Conservation (phyloP, 495 filamentous ascomycete species). For the Coniosporium apollinis region DNA sequence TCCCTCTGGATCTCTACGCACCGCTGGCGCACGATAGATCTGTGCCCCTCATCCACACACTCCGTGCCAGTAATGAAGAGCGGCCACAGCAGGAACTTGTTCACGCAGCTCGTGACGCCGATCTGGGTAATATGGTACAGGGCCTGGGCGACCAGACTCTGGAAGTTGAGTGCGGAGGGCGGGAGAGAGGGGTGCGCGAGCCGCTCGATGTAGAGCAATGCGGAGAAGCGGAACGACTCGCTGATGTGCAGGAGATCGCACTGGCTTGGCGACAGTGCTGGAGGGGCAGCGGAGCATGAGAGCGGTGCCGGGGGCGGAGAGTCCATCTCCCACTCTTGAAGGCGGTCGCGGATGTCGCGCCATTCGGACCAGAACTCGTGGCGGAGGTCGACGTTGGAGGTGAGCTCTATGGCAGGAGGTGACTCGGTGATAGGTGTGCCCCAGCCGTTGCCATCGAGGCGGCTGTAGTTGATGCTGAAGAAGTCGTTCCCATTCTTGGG, state of each 20-base stretch:
- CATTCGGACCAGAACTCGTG: conserved; percentile 72
- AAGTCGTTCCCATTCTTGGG: conserved; percentile 17
- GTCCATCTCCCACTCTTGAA: conserved; percentile 71
- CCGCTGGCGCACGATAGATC: conserved; percentile 56
- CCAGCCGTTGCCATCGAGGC: conserved; percentile 50
- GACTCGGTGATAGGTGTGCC: conserved; percentile 14
- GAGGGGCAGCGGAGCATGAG: conserved; percentile 12
- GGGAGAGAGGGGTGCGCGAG: conserved; percentile 63
- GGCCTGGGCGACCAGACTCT: conserved; percentile 62
- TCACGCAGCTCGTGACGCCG: conserved; percentile 42
- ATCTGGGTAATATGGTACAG: conserved; percentile 68
- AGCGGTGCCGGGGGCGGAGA: conserved; percentile 21
- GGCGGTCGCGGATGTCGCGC: conserved; percentile 55
- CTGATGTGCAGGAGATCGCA: conserved; percentile 50
- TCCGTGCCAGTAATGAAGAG: conserved; percentile 83
- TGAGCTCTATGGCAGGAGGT: conserved; percentile 28
- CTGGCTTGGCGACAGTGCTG: conserved; percentile 23
- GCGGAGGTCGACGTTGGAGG: conserved; percentile 31
- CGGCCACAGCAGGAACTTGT: conserved; percentile 90
- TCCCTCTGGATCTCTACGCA: conserved; percentile 76
- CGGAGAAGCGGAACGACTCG: conserved; percentile 78
- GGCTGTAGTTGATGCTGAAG: conserved; percentile 37
- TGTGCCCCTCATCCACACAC: conserved; percentile 68
- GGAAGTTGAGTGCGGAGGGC: conserved; percentile 62
- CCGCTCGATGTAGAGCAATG: conserved; percentile 80